These are phyloP conservation scores for Plasmodium billcollinsi DNA, from an alignment of 169 alveolate genomes.

Conservation along the genomic window DNA sequence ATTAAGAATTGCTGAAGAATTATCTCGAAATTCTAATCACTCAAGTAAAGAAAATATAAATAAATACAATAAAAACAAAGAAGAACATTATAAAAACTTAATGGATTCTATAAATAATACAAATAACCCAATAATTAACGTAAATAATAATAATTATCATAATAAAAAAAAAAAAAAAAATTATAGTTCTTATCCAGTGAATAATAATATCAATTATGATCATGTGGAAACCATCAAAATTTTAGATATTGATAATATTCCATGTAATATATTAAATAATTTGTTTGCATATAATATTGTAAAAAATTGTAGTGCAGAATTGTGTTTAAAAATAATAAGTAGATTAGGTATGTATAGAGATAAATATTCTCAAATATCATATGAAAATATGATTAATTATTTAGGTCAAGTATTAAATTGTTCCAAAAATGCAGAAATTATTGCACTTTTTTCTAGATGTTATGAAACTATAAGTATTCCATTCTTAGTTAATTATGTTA, in stretches of 20 bases:
- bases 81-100: slow-evolving; percentile 64
- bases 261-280: slow-evolving; percentile 81
- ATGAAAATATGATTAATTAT: slow-evolving; percentile 82
- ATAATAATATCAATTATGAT: slow-evolving; percentile 18
- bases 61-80: slow-evolving; percentile 31
- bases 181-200: too few species aligned
- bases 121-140: neutral
- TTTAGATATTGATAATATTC: slow-evolving; percentile 82
- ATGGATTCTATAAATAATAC: slow-evolving; percentile 25
- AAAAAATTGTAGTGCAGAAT: slow-evolving; percentile 86
- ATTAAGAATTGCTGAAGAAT: slow-evolving; percentile 65
- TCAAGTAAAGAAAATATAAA: slow-evolving; percentile 48
- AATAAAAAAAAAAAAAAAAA: slow-evolving; percentile 56
- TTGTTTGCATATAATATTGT: slow-evolving; percentile 84
- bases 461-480: slow-evolving; percentile 87
- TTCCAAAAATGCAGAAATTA: slow-evolving; percentile 82
- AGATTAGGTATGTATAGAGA: slow-evolving; percentile 84
- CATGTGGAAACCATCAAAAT: slow-evolving; percentile 78
- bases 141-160: slow-evolving; percentile 9
- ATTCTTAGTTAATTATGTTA: slow-evolving; percentile 86
- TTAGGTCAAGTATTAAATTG: slow-evolving; percentile 76
- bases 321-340: slow-evolving; percentile 80
- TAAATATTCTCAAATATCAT: slow-evolving; percentile 81
- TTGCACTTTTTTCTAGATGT: slow-evolving; percentile 84
- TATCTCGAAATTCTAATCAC: slow-evolving; percentile 54